Evolutionary conservation across 2,329 filamentous ascomycete genomes (phyloP).

Genomic region (Cordyceps pruinosa): DNA sequence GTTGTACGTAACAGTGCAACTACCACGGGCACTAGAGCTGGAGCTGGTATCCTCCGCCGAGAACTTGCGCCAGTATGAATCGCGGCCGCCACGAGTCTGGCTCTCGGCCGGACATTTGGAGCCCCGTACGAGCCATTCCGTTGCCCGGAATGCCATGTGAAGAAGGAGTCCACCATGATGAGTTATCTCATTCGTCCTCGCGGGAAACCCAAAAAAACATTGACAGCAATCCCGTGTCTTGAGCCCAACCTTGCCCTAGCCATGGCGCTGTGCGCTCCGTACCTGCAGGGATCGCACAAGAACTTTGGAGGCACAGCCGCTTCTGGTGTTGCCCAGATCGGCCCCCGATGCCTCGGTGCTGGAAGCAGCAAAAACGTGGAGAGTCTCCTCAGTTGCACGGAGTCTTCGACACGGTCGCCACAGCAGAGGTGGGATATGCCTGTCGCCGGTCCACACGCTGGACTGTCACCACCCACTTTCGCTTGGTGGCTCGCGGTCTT

Average conservation of each 20-base stretch:
- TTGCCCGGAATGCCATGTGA: background rate
- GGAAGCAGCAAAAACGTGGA: background rate
- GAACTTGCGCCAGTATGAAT: background rate
- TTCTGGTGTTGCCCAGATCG: background rate
- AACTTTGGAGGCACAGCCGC: background rate
- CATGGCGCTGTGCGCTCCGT: background rate
- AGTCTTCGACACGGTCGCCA: background rate
- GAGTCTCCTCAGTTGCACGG: background rate
- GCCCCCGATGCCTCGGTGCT: background rate
- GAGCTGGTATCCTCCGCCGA: background rate
- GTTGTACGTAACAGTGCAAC: conserved; percentile 1
- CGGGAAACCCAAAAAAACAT: background rate
- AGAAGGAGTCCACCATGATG: background rate
- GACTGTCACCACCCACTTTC: background rate
- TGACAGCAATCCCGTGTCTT: background rate
- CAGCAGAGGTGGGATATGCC: background rate
- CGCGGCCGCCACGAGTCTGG: background rate
- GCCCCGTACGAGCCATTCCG: background rate
- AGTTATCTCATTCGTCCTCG: background rate
- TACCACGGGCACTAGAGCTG: background rate
- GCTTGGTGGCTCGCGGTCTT: background rate
- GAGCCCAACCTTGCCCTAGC: background rate
- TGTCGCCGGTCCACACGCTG: background rate
- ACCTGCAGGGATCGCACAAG: conserved; percentile 3
- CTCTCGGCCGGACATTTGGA: conserved; percentile 1